These are phyloP conservation scores for Gymnopilus dilepis DNA, from an alignment of 768 basidiomycete genomes.

Conservation along the genomic window DNA sequence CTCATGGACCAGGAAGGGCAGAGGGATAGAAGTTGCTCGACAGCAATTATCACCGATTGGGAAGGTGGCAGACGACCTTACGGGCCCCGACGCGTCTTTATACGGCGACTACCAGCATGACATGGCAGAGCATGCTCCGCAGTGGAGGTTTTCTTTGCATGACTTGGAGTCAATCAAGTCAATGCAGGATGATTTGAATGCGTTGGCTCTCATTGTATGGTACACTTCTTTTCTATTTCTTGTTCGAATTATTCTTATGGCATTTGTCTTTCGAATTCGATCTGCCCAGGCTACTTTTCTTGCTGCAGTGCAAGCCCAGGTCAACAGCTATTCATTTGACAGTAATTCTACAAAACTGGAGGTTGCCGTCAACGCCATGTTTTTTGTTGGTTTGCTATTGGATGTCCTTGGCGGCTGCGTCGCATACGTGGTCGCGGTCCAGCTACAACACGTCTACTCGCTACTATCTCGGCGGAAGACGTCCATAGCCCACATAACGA, in stretches of 20 bases:
- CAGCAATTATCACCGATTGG: neutral
- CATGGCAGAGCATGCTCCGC: neutral
- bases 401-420: neutral
- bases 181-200: neutral
- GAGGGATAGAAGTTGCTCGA: neutral
- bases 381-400: neutral
- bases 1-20: no score
- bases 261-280: neutral
- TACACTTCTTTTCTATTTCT: neutral
- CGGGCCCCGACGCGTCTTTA: neutral
- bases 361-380: neutral
- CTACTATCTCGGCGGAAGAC: neutral
- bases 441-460: neutral
- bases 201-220: neutral
- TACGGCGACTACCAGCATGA: neutral
- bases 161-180: neutral
- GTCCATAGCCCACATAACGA: neutral
- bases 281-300: constrained; percentile 1
- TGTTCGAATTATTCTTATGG: neutral
- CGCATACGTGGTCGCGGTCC: neutral
- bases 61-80: neutral
- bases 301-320: neutral
- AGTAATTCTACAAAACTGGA: neutral
- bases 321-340: neutral
- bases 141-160: neutral